Conservation (phyloP, 1,284 basidiomycete species). For the Rhodotorula glutinis region DNA sequence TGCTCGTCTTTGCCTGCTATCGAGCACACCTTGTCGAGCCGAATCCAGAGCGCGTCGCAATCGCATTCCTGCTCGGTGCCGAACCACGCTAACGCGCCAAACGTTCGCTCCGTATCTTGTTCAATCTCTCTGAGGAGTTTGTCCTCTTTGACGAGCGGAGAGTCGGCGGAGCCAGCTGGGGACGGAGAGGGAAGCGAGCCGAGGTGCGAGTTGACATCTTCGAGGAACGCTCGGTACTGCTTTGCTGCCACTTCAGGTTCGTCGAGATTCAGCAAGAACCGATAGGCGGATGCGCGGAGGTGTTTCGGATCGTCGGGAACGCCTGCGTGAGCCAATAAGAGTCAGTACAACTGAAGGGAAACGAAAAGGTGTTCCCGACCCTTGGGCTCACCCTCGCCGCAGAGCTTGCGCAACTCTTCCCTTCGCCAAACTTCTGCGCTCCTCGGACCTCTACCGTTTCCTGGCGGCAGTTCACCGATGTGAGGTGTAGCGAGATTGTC, state of each 20-base stretch:
- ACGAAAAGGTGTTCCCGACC: no score
- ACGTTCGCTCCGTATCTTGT: slow-evolving; percentile 35
- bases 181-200: background rate
- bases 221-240: slow-evolving; percentile 30
- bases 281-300: slow-evolving; percentile 15
- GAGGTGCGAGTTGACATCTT: slow-evolving; percentile 21
- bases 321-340: slow-evolving; percentile 8
- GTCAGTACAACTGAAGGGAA: no score
- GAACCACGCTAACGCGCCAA: slow-evolving; percentile 33
- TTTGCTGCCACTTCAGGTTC: background rate
- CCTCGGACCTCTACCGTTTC: background rate
- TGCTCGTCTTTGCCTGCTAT: background rate
- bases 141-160: slow-evolving; percentile 11
- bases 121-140: slow-evolving; percentile 33
- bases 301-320: slow-evolving; percentile 28
- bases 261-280: slow-evolving; percentile 22
- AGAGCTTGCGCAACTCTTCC: slow-evolving; percentile 7
- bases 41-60: slow-evolving; percentile 15
- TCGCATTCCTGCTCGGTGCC: background rate
- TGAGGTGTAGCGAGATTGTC: no score
- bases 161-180: background rate
- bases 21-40: slow-evolving; percentile 10
- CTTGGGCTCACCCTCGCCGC: background rate
- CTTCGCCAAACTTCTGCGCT: slow-evolving; percentile 10
- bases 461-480: background rate